Conservation (phyloP, 192 early-diverging fungal genomes). For the Phlyctochytrium planicorne region DNA sequence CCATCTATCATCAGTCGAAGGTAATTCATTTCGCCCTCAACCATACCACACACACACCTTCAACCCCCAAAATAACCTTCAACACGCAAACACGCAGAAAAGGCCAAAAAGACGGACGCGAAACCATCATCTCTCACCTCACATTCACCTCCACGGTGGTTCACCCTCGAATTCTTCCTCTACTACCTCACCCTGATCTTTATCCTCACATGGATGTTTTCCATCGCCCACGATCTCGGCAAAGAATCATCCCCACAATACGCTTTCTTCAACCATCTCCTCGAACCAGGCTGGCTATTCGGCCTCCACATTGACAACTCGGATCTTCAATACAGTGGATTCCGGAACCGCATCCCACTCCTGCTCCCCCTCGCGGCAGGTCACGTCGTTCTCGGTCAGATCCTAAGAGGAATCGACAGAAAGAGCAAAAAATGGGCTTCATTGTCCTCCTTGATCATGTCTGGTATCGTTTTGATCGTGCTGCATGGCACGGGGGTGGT, state of each 20-base stretch:
- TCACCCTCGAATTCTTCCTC: constrained; percentile 64
- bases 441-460: constrained; percentile 53
- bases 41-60: no score
- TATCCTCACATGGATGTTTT: constrained; percentile 65
- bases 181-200: constrained; percentile 66
- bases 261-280: constrained; percentile 31
- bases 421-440: not conserved
- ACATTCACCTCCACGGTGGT: constrained; percentile 18
- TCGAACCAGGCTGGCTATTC: constrained; percentile 72
- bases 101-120: no score
- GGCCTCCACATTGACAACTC: constrained; percentile 60
- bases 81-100: no score
- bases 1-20: no score
- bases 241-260: constrained; percentile 39
- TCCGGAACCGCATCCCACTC: constrained; percentile 63
- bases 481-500: constrained; percentile 74
- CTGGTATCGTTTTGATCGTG: constrained; percentile 59
- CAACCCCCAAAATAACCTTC: no score
- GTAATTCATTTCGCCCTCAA: no score
- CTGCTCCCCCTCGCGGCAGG: constrained; percentile 46
- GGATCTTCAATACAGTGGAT: constrained; percentile 67
- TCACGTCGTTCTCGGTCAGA: constrained; percentile 51
- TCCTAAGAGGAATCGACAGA: constrained; percentile 29
- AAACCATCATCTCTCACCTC: no score
- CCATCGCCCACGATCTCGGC: constrained; percentile 28